phyloP scores from a whole-genome alignment of 106 monocot genomes.

The Posidonia australis region DNA sequence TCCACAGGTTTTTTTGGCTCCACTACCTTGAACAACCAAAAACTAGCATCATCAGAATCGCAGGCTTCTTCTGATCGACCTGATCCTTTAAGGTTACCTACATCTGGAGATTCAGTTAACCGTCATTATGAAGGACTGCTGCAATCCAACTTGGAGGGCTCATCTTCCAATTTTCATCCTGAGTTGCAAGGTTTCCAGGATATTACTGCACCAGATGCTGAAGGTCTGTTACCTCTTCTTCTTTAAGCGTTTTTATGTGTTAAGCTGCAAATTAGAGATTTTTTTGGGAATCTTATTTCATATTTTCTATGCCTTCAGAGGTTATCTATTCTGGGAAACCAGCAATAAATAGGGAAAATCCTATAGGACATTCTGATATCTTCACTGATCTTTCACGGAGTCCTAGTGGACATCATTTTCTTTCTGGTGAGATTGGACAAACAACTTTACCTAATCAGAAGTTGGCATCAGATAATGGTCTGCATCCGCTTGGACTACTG shows the following conservation, averaged over 20 bases:
- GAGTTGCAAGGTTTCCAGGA: slow-evolving; percentile 35
- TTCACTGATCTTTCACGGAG: not conserved
- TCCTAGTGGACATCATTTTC: not conserved
- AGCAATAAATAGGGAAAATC: not conserved
- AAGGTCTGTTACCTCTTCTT: slow-evolving; percentile 48
- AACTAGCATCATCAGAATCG: slow-evolving; percentile 6
- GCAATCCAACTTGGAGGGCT: slow-evolving; percentile 16
- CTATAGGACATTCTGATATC: not conserved
- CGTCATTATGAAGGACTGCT: slow-evolving; percentile 10
- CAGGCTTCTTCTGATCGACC: slow-evolving; percentile 11
- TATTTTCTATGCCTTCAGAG: slow-evolving; percentile 34
- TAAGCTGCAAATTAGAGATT: not conserved
- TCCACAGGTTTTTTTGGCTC: slow-evolving; percentile 4
- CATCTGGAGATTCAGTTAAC: slow-evolving; percentile 16
- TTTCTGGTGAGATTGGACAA: slow-evolving; percentile 25
- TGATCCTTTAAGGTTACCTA: slow-evolving; percentile 16
- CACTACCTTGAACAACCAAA: slow-evolving; percentile 6
- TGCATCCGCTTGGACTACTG: slow-evolving; percentile 65
- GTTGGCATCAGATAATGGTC: slow-evolving; percentile 30
- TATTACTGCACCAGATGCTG: slow-evolving; percentile 39
- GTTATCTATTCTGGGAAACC: slow-evolving; percentile 7
- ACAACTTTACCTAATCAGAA: slow-evolving; percentile 13
- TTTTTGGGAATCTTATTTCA: too few species aligned
- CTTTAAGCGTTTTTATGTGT: not conserved
- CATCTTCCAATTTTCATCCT: slow-evolving; percentile 12